Evolutionary conservation across 352 stramenopile species (phyloP).

Genomic region (Proteromonas lacertae): DNA sequence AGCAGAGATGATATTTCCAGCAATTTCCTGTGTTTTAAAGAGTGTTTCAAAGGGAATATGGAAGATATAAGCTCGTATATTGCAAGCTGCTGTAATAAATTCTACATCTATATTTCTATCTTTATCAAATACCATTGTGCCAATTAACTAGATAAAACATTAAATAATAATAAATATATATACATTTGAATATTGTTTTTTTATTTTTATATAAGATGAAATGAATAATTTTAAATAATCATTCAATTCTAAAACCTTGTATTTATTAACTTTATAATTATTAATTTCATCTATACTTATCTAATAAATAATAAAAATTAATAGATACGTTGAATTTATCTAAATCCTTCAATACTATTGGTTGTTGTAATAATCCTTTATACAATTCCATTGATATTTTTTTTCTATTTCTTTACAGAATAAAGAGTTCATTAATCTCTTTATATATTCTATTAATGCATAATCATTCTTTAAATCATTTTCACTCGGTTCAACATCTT

Average conservation of each 20-base stretch:
- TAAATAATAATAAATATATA: constrained; percentile 9
- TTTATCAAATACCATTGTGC: constrained; percentile 66
- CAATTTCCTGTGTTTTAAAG: constrained; percentile 79
- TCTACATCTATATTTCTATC: constrained; percentile 80
- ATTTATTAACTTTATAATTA: neutral
- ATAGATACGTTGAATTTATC: neutral
- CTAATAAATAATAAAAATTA: neutral
- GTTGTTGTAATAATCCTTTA: constrained; percentile 63
- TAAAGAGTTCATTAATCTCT: constrained; percentile 34
- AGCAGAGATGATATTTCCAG: constrained; percentile 96
- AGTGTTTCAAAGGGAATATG: constrained; percentile 27
- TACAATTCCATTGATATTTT: constrained; percentile 59
- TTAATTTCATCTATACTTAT: neutral
- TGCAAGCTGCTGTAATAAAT: constrained; percentile 84
- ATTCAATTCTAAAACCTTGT: neutral
- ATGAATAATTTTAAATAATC: constrained; percentile 25
- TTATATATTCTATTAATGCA: constrained; percentile 22
- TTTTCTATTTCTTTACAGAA: constrained; percentile 83
- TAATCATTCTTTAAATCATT: constrained; percentile 15
- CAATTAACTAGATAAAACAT: constrained; percentile 1
- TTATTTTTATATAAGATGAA: constrained; percentile 36
- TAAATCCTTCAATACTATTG: constrained; percentile 21
- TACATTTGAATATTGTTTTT: constrained; percentile 32
- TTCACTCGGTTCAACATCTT: constrained; percentile 7
- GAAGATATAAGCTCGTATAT: constrained; percentile 57